These are phyloP conservation scores for Cryptococcus amylolentus DNA, from an alignment of 1,284 basidiomycete species.

Conservation along the genomic window DNA sequence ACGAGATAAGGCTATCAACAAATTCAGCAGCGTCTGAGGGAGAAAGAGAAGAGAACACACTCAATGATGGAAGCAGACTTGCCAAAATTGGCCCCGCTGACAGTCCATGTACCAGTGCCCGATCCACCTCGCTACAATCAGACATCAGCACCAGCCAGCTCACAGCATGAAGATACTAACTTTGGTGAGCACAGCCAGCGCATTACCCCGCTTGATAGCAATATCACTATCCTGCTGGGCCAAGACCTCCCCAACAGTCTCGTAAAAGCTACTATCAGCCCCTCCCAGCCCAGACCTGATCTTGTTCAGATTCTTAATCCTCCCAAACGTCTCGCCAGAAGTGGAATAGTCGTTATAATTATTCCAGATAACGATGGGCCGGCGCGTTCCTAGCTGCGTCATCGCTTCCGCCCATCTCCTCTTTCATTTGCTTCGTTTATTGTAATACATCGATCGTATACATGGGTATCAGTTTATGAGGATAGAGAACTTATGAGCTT, in stretches of 20 bases:
- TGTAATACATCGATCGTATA: too few relatives aligned
- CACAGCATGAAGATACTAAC: conserved; percentile 44
- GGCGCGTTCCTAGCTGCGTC: too few relatives aligned
- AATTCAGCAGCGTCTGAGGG: neutral
- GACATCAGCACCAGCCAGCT: conserved; percentile 1
- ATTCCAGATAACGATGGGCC: too few relatives aligned
- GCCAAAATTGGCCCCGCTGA: conserved; percentile 17
- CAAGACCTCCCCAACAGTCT: conserved; percentile 57
- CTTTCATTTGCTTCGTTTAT: too few relatives aligned
- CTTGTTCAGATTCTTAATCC: conserved; percentile 57
- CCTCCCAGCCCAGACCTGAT: too few relatives aligned
- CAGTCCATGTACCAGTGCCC: conserved; percentile 15
- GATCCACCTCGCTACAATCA: conserved; percentile 18
- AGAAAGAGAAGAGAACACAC: too few relatives aligned
- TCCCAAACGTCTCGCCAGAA: conserved; percentile 54
- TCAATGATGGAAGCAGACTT: conserved; percentile 24
- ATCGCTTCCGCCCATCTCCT: too few relatives aligned
- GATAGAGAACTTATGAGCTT: too few relatives aligned
- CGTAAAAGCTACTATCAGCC: conserved; percentile 51
- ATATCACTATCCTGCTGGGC: conserved; percentile 58
- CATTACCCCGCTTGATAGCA: conserved; percentile 63
- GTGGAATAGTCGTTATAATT: too few relatives aligned
- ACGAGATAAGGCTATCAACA: conserved; percentile 27
- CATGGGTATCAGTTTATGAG: too few relatives aligned
- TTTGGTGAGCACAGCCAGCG: conserved; percentile 68